Evolutionary conservation across 148 eudicot species (phyloP), one percentile per base, ranked within the genome.

Genomic region (Amaranthus cruentus): DNA sequence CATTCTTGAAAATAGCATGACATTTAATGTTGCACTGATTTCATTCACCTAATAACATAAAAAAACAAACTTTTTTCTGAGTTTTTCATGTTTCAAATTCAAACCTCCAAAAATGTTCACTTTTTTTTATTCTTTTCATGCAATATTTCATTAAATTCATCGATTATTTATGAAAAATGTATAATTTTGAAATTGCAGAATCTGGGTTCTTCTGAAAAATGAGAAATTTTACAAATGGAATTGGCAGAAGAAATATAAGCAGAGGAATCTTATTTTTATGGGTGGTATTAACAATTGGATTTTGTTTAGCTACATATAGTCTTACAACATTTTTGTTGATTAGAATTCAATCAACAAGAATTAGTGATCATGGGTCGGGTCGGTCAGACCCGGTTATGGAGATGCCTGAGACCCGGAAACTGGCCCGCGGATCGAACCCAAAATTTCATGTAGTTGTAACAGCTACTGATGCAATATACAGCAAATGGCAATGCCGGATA

Each of bases 401-500:
- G n/a, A 76, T 73, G 65, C 80, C 76, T 7, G 61, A 63, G 42
- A 10, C 6, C 12, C 18, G 47, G 69, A 69, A 53, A 18, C 56
- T 43, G 55, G 50, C 6, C 12, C 8, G 56, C 43, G 42, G 55
- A 42, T 28, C 64, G 49, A 60, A 42, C 71, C 75, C 67, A 52
- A 79, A 65, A 59, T 86, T 73, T 47, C 88, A 86, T 73, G 85
- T 86, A 6, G 88, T 71, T 9, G 83, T 86, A 0, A 86, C 88
- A 0, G 88, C 88, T 0, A 54, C 83, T 0, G 76, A 62, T 62
- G 47, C 72, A 9, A 51, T 81, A 1, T 86, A 86, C 48, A 79
- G 83, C 77, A 72, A 81, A 67, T 86, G 88, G 88, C 88, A 86
- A 74, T 83, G 86, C 47, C 69, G 88, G 76, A 63, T 86, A 15